Percentiles rank a stretch among this genome's conserved stretches.
Conservation (phyloP, 2,329 filamentous ascomycete species). For the Esteya vermicola region DNA sequence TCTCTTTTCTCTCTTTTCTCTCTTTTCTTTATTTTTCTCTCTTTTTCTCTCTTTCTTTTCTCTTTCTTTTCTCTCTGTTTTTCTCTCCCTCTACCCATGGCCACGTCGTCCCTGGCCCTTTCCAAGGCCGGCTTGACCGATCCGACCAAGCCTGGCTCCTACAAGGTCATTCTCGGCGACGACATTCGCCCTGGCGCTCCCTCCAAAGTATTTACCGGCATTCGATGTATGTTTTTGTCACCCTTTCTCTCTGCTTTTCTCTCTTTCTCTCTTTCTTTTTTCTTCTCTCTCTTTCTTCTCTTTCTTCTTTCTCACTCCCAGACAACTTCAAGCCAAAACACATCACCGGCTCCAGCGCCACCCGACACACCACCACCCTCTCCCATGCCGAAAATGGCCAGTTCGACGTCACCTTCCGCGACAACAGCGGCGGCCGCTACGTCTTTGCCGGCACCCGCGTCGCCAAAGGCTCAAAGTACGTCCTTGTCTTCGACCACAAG, state of each 20-base stretch:
- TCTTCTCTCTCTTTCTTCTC: neutral
- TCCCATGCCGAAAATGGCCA: slow-evolving; percentile 20
- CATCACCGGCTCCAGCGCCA: slow-evolving; percentile 30
- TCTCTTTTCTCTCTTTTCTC: too few species aligned
- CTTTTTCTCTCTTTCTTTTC: neutral
- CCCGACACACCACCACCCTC: slow-evolving; percentile 19
- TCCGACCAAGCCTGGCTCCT: slow-evolving; percentile 44
- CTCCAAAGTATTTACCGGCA: slow-evolving; percentile 42
- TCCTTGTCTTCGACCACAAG: slow-evolving; percentile 62
- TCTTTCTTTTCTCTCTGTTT: neutral
- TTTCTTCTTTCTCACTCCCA: slow-evolving; percentile 14
- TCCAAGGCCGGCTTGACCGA: slow-evolving; percentile 29
- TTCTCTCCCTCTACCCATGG: slow-evolving; percentile 4
- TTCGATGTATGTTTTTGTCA: slow-evolving; percentile 36
- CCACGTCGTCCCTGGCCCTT: slow-evolving; percentile 10
- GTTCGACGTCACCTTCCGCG: slow-evolving; percentile 41
- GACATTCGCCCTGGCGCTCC: slow-evolving; percentile 33
- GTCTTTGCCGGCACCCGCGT: slow-evolving; percentile 45
- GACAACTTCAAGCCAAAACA: slow-evolving; percentile 47
- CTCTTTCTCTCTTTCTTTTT: neutral
- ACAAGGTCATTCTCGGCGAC: slow-evolving; percentile 50
- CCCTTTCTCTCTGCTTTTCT: neutral
- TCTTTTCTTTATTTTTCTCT: neutral
- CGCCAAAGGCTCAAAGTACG: slow-evolving; percentile 41
- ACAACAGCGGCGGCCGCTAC: slow-evolving; percentile 39